Percentiles rank a stretch among this genome's conserved stretches.
Conservation (phyloP, 768 basidiomycete genomes). For the Phanerodontia chrysosporium region DNA sequence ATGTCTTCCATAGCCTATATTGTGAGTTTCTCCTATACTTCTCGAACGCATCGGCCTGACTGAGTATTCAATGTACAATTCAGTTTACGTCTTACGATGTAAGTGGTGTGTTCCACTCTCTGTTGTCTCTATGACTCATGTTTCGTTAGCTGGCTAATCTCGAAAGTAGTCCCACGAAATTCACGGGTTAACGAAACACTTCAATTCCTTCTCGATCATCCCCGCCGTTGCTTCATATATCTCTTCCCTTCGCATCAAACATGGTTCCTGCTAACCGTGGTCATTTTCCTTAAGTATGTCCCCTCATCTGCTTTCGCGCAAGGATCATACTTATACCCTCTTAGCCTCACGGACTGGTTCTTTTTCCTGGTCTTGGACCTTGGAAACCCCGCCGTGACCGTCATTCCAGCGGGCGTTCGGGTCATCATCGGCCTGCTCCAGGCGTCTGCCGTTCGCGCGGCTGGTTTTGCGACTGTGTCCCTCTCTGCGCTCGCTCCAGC, state of each 20-base stretch:
- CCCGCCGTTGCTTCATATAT: slow-evolving; percentile 86
- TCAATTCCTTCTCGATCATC: slow-evolving; percentile 91
- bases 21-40: slow-evolving; percentile 47
- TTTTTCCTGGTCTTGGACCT: slow-evolving; percentile 88
- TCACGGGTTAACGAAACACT: slow-evolving; percentile 76
- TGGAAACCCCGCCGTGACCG: slow-evolving; percentile 62
- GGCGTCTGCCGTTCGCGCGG: slow-evolving; percentile 75
- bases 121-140: slow-evolving; percentile 2
- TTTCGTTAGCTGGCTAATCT: slow-evolving; percentile 61
- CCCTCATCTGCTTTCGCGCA: not conserved
- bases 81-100: slow-evolving; percentile 83
- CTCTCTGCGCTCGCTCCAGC: slow-evolving; percentile 79
- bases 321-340: not conserved
- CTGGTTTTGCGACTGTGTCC: slow-evolving; percentile 80
- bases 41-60: not conserved
- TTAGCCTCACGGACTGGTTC: slow-evolving; percentile 80
- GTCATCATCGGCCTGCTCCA: slow-evolving; percentile 77
- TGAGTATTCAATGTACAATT: not conserved
- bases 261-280: slow-evolving; percentile 77
- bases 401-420: slow-evolving; percentile 66
- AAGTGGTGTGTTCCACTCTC: slow-evolving; percentile 21
- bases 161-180: slow-evolving; percentile 51
- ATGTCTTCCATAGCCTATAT: slow-evolving; percentile 56
- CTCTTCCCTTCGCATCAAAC: slow-evolving; percentile 93
- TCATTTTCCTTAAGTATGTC: slow-evolving; percentile 66